phyloP scores from a whole-genome alignment of 257 asterid species.

The Lantana camara region DNA sequence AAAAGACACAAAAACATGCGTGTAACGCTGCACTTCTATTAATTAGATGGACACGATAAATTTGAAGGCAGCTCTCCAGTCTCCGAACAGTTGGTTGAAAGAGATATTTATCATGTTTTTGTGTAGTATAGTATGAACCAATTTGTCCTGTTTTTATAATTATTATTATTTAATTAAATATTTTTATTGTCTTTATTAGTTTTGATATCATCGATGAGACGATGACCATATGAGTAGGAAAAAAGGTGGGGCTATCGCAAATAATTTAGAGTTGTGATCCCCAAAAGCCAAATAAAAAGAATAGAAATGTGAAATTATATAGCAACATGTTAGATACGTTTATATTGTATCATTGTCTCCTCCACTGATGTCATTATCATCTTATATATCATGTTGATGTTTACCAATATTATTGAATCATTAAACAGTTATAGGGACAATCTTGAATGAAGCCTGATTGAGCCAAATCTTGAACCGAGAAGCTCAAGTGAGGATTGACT shows the following conservation, averaged over 20 bases:
- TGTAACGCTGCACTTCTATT: too few species aligned
- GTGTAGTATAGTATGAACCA: constrained; percentile 26
- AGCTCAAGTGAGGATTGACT: too few species aligned
- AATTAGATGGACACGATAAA: too few species aligned
- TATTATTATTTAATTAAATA: not conserved
- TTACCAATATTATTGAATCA: not conserved
- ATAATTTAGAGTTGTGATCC: constrained; percentile 19
- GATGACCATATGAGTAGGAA: not conserved
- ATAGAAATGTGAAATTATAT: constrained; percentile 28
- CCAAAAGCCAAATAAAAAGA: constrained; percentile 26
- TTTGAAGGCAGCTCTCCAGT: constrained; percentile 14
- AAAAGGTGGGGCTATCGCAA: constrained; percentile 1
- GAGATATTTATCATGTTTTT: constrained; percentile 35
- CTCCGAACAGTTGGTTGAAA: constrained; percentile 33
- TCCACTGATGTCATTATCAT: constrained; percentile 28
- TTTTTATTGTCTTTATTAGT: too few species aligned
- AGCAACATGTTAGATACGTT: constrained; percentile 32
- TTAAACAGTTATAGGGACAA: too few species aligned
- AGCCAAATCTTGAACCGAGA: too few species aligned
- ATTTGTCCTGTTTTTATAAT: constrained; percentile 24
- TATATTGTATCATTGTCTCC: constrained; percentile 34
- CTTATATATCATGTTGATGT: constrained; percentile 19
- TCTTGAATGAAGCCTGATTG: too few species aligned
- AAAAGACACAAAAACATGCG: too few species aligned
- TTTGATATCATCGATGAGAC: too few species aligned